phyloP scores from a whole-genome alignment of 495 filamentous ascomycete species.

The Trichoderma erinaceum region DNA sequence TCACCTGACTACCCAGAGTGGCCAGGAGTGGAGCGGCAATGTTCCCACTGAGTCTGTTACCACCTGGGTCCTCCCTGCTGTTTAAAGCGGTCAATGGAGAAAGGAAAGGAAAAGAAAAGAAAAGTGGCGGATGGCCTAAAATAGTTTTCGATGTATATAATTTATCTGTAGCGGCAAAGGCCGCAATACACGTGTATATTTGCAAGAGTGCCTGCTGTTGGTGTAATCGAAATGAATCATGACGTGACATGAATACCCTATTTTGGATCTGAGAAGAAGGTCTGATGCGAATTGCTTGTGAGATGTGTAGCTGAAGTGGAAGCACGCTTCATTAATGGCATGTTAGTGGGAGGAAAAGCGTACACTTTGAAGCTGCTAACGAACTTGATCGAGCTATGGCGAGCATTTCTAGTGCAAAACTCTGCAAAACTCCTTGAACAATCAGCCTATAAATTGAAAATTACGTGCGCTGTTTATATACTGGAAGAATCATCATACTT shows the following conservation, averaged over 20 bases:
- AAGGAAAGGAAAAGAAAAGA: too few species aligned
- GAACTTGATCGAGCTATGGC: too few species aligned
- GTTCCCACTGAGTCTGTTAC: conserved; percentile 41
- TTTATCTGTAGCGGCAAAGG: background rate
- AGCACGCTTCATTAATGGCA: too few species aligned
- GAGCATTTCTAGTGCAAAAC: too few species aligned
- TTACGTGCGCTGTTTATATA: too few species aligned
- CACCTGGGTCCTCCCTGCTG: conserved; percentile 46
- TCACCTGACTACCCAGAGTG: conserved; percentile 35
- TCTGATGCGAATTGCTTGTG: background rate
- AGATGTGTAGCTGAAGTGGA: background rate
- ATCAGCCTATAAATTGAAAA: too few species aligned
- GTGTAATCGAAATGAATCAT: background rate
- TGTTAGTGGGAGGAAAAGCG: too few species aligned
- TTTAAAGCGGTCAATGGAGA: background rate
- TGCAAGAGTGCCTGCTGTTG: background rate
- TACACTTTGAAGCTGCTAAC: too few species aligned
- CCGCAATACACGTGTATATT: background rate
- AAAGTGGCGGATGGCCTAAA: too few species aligned
- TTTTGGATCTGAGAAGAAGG: background rate
- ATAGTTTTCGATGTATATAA: conserved; percentile 3
- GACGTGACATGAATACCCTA: too few species aligned
- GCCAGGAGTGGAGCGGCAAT: conserved; percentile 48
- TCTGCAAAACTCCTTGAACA: too few species aligned
- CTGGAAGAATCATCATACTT: too few species aligned